Conservation (phyloP, 2,329 filamentous ascomycete genomes). For the Epichloe uncinata region DNA sequence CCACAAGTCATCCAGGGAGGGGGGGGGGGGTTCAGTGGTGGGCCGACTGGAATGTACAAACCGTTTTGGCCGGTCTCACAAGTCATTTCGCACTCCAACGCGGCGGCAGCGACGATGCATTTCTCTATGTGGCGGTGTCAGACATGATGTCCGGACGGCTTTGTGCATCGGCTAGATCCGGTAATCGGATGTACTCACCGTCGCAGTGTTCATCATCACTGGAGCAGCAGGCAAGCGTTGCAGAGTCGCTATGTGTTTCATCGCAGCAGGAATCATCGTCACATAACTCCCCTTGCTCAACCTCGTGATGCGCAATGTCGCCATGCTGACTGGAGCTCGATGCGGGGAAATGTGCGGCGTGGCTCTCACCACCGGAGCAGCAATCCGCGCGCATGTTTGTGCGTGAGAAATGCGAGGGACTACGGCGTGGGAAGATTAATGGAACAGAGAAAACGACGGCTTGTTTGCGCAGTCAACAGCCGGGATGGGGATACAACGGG, state of each 20-base stretch:
- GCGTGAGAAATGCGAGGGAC: neutral
- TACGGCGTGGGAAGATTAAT: neutral
- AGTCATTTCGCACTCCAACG: constrained; percentile 17
- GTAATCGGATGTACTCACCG: constrained; percentile 7
- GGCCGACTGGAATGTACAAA: constrained; percentile 7
- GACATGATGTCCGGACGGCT: neutral
- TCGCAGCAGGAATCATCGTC: constrained; percentile 10
- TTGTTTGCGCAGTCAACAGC: neutral
- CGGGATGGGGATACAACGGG: neutral
- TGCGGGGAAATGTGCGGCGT: neutral
- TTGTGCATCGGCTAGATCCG: neutral
- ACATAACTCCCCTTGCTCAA: constrained; percentile 6
- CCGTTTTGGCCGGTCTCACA: constrained; percentile 14
- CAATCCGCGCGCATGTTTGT: constrained; percentile 7
- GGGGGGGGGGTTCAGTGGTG: neutral
- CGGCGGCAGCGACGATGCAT: constrained; percentile 18
- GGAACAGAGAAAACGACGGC: neutral
- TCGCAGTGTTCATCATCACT: constrained; percentile 15
- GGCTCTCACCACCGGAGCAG: constrained; percentile 5
- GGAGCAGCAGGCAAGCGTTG: constrained; percentile 14
- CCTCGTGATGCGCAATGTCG: neutral
- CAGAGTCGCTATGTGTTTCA: constrained; percentile 4
- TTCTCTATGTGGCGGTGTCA: constrained; percentile 14
- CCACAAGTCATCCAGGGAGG: neutral
- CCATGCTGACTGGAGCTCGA: neutral